Base-by-base conservation (phyloP, 169 alveolate species). In the Plasmodium relictum region DNA sequence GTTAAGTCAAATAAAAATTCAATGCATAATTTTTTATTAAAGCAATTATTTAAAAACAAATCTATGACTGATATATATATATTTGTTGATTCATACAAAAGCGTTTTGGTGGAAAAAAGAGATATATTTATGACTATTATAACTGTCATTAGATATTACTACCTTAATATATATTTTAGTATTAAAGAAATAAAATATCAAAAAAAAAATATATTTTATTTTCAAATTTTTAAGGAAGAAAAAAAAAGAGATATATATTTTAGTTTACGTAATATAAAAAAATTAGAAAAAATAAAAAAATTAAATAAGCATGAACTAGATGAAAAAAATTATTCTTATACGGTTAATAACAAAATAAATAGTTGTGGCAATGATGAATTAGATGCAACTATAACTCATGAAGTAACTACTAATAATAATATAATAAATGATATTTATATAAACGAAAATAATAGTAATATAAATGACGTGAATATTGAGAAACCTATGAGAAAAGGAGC, bases 51-150 rank as follows among this genome's bases (percentile, higher is more conserved):
- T 86, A 69, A 86, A 61, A 86, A 45, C 10, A 50, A 20, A 0
- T 72, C 92, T 1, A 24, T 10, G 24, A 44, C 56, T 3, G 86
- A 71, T 22, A 31, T 86, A 39, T 72, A 86, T 20, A 86, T 86
- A 70, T 72, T 86, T 18, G 26, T 76, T 6, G 92, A 86, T 71
- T 69, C 92, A 0, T 86, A 86, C n/a, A 86, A 86, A 86, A 71
- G 87, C 44, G 72, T 61, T 9, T 73, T 56, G 31, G 88, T 86
- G 14, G 92, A 86, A 44, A 86, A 59, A 52, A 56, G 80, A n/a
- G 92, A 86, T 73, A 86, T 86, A 6, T 61, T 70, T 45, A 72
- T 72, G 88, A 86, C 88, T 50, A 86, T 86, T 37, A 86, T 71
- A 6, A 86, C 73, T 26, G 61, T 86, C 41, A 63, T 86, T 26